Conservation (phyloP, 345 rosid species). For the Populus deltoides region DNA sequence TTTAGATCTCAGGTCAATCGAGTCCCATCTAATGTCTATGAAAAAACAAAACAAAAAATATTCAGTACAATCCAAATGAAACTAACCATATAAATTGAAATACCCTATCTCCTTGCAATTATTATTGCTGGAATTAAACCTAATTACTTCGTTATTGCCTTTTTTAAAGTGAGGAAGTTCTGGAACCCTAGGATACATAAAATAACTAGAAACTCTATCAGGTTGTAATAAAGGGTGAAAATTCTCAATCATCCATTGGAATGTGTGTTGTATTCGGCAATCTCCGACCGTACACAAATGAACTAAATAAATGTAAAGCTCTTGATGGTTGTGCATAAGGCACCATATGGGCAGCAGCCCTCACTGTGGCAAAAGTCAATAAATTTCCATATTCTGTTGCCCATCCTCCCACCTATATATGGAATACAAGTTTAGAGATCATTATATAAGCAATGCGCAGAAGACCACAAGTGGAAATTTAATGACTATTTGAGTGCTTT, state of each 20-base stretch:
- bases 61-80: too few relatives aligned
- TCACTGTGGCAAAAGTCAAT: constrained; percentile 71
- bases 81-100: background rate
- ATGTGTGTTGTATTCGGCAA: constrained; percentile 54
- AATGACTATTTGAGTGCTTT: background rate
- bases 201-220: background rate
- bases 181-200: background rate
- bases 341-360: constrained; percentile 97
- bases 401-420: constrained; percentile 79
- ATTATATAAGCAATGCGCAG: background rate
- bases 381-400: constrained; percentile 70
- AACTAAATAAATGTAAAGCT: constrained; percentile 73
- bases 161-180: background rate
- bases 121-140: background rate
- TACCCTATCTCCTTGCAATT: background rate
- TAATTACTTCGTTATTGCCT: background rate
- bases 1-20: too few relatives aligned
- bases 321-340: constrained; percentile 86
- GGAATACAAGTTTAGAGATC: background rate
- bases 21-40: too few relatives aligned
- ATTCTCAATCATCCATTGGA: constrained; percentile 30
- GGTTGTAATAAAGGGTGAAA: background rate
- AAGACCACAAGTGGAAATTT: background rate
- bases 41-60: too few relatives aligned
- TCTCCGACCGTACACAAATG: constrained; percentile 62